Evolutionary conservation across 257 asterid genomes (phyloP).

Genomic region (Agastache rugosa): DNA sequence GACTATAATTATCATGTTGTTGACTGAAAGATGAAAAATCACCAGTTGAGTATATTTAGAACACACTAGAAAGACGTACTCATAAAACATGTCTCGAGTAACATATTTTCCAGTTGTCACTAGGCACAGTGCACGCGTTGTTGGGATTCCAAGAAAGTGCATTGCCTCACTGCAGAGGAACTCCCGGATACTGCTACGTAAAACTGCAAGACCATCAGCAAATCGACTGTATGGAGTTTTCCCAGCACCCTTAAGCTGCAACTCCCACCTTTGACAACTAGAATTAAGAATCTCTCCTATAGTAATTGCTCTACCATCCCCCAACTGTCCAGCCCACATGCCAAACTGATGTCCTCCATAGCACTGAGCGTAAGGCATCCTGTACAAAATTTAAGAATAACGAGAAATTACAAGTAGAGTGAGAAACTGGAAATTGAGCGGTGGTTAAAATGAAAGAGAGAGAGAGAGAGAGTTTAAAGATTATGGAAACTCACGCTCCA

Average conservation of each 20-base stretch:
- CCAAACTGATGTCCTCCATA: conserved; percentile 99
- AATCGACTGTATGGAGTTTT: conserved; percentile 97
- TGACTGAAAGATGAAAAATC: conserved; percentile 45
- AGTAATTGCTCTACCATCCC: conserved; percentile 97
- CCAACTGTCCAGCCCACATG: conserved; percentile 99
- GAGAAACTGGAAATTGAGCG: neutral
- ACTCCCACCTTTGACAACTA: conserved; percentile 82
- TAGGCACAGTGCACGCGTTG: conserved; percentile 96
- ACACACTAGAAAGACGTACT: conserved; percentile 57
- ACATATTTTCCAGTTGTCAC: conserved; percentile 89
- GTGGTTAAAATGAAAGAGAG: neutral
- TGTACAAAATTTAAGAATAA: conserved; percentile 30
- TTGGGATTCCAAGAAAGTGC: conserved; percentile 94
- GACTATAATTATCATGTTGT: conserved; percentile 22
- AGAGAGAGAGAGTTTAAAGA: neutral
- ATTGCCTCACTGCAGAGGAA: conserved; percentile 99
- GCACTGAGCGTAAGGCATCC: conserved; percentile 90
- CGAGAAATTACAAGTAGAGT: conserved; percentile 6
- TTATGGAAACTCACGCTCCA: conserved; percentile 69
- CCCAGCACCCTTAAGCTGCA: conserved; percentile 99
- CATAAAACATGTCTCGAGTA: conserved; percentile 94
- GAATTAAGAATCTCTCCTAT: conserved; percentile 90
- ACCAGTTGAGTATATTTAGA: neutral
- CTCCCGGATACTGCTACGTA: conserved; percentile 94
- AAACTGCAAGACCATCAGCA: conserved; percentile 99